Base-by-base conservation (phyloP, 768 basidiomycete genomes). In the Scleroderma citrinum region DNA sequence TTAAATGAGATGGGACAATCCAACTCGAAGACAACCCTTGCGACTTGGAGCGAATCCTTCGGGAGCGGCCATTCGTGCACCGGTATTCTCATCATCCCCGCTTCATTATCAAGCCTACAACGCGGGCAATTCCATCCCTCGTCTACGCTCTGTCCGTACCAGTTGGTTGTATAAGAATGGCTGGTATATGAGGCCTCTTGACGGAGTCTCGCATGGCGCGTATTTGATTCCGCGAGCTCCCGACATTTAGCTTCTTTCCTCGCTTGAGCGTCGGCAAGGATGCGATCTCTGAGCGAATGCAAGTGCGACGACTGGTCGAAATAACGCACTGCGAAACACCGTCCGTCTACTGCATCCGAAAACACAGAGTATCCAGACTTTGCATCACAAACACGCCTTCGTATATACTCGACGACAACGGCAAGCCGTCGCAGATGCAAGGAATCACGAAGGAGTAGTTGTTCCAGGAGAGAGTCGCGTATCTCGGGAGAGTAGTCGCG, bases 51-150 rank as follows among this genome's bases (percentile, higher is more conserved):
- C 6, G 8, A 19, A 21, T 63, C 37, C 8, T 53, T 23, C 2
- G 74, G 71, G 19, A 76, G 54, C 2, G 73, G 74, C 72, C 71
- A 72, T 52, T 76, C 74, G 38, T 70, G 61, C 10, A 69, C 56
- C 3, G 26, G 11, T 21, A 76, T 74, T n/a, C n/a, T n/a, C n/a
- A n/a, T n/a, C n/a, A n/a, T n/a, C n/a, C n/a, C n/a, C n/a, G n/a
- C n/a, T n/a, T n/a, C n/a, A n/a, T n/a, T n/a, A n/a, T n/a, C n/a
- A n/a, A n/a, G n/a, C n/a, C n/a, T n/a, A n/a, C n/a, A n/a, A n/a
- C n/a, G n/a, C n/a, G n/a, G n/a, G n/a, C n/a, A n/a, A n/a, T n/a
- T n/a, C n/a, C n/a, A n/a, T n/a, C n/a, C n/a, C n/a, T n/a, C n/a
- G n/a, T n/a, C n/a, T n/a, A n/a, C n/a, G n/a, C n/a, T n/a, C n/a